These are phyloP conservation scores for Zizania latifolia DNA, from an alignment of 176 grass and related monocot genomes.

Conservation along the genomic window DNA sequence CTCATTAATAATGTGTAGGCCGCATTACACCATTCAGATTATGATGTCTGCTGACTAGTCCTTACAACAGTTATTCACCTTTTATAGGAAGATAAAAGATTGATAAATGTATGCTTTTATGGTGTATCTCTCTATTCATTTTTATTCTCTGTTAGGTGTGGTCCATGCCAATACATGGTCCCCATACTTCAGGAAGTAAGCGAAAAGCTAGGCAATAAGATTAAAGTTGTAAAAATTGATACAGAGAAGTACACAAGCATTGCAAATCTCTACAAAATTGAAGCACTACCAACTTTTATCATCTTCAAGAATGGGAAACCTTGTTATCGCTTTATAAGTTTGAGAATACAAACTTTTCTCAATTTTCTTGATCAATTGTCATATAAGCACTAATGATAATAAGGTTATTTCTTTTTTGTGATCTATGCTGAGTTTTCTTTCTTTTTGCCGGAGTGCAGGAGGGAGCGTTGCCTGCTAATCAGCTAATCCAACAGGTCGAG, in stretches of 20 bases:
- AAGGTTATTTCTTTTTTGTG: background rate
- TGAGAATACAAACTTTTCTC: background rate
- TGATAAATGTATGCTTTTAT: background rate
- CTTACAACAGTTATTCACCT: background rate
- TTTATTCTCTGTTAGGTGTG: slow-evolving; percentile 59
- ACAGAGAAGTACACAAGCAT: slow-evolving; percentile 93
- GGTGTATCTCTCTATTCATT: slow-evolving; percentile 9
- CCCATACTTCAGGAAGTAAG: slow-evolving; percentile 90
- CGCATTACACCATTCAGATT: too few relatives aligned
- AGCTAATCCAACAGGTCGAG: slow-evolving; percentile 82
- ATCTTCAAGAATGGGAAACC: slow-evolving; percentile 93
- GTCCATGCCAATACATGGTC: slow-evolving; percentile 97
- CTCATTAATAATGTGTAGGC: too few relatives aligned
- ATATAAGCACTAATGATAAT: background rate
- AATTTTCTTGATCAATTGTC: slow-evolving; percentile 7
- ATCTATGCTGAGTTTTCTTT: background rate
- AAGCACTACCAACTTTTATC: slow-evolving; percentile 94
- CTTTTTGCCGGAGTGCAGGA: slow-evolving; percentile 45
- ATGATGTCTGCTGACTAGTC: background rate
- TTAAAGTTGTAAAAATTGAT: slow-evolving; percentile 96
- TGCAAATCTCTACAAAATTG: slow-evolving; percentile 59
- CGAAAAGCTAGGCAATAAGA: slow-evolving; percentile 72
- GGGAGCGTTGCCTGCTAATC: slow-evolving; percentile 75
- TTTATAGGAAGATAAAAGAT: background rate
- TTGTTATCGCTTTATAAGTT: slow-evolving; percentile 83